Evolutionary conservation across 1,284 basidiomycete species (phyloP), one percentile per base, ranked within the genome.

Genomic region (Rhodotorula sp.): DNA sequence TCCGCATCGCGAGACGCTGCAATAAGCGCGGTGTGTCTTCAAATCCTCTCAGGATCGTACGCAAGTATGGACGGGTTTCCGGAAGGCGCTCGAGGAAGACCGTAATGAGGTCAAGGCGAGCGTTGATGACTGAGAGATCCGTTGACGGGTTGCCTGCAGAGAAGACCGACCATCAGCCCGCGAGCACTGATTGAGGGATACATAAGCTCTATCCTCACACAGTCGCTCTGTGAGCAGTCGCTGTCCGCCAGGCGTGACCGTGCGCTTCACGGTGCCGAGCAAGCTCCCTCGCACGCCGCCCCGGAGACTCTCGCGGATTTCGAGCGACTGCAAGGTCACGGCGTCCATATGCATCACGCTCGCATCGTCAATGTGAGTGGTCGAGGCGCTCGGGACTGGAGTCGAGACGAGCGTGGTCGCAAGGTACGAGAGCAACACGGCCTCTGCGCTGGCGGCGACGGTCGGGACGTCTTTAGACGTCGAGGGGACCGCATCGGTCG

Each of bases 101-200:
- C 7, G 89, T 85, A n/a, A 97, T 92, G 5, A 95, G 82, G 18
- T 87, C 86, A 76, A 93, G 90, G 1, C 91, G 87, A 5, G 86
- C 82, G 76, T 87, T 85, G 77, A 97, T 94, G 74, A 89, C 87
- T 5, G 80, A 68, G 23, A 90, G 80, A 4, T 90, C 89, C 0
- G 90, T 91, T 73, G 91, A 94, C 0, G 94, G 94, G n/a, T 90
- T 90, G 78, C 89, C 91, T 93, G 74, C 67, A 54, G 49, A 52
- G 50, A 54, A 62, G 56, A 62, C 54, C 26, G 10, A 45, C 15
- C 15, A 26, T 4, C 49, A 50, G 26, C 10, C 4, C n/a, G 26
- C 54, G 12, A 8, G 3, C 23, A 10, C 4, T 8, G 12, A 15
- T 31, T 38, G 4, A 8, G 16, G n/a, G 68, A 34, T 52, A 68